These are phyloP conservation scores for Talaromyces pinophilus DNA, from an alignment of 2,329 filamentous ascomycete genomes.

Conservation along the genomic window DNA sequence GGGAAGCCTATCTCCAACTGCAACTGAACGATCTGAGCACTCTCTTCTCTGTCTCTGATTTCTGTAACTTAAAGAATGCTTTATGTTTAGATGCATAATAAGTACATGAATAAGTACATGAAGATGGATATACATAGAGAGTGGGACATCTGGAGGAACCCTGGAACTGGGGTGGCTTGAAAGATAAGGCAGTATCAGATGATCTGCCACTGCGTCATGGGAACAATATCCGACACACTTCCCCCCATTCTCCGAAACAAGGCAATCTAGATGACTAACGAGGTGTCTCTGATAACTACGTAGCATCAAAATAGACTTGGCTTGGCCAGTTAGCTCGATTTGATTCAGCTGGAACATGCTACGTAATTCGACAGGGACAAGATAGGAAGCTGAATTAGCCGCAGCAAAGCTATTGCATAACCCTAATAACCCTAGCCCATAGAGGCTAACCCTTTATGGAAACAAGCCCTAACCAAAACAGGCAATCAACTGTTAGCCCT, in stretches of 20 bases:
- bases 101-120: background rate
- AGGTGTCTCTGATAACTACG: background rate
- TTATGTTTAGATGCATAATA: background rate
- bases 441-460: background rate
- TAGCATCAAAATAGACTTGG: background rate
- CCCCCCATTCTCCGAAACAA: background rate
- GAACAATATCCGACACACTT: background rate
- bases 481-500: background rate
- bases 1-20: background rate
- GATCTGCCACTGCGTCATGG: conserved; percentile 9
- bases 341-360: background rate
- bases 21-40: background rate
- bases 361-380: background rate
- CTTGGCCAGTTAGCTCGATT: background rate
- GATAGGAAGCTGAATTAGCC: background rate
- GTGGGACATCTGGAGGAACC: background rate
- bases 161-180: background rate
- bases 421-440: background rate
- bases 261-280: background rate
- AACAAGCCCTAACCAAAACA: background rate
- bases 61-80: background rate
- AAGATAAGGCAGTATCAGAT: conserved; percentile 4
- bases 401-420: background rate
- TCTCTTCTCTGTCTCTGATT: background rate
- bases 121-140: background rate